phyloP scores from a whole-genome alignment of 192 early-diverging fungal species.

The Rhizophlyctis rosea region DNA sequence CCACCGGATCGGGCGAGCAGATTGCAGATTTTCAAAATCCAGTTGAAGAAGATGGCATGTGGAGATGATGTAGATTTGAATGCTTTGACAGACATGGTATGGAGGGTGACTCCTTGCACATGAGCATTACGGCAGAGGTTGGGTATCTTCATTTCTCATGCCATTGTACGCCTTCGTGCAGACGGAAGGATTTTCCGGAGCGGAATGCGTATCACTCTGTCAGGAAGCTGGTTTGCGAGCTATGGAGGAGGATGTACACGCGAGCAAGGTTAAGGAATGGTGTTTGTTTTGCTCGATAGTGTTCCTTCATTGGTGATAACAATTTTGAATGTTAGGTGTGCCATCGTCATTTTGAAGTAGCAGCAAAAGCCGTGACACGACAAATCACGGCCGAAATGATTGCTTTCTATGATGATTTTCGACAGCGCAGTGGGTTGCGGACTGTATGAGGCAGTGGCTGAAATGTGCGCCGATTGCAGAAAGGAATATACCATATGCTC shows the following conservation, averaged over 20 bases:
- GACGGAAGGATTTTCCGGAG: constrained; percentile 92
- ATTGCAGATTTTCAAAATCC: constrained; percentile 77
- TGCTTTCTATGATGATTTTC: constrained; percentile 79
- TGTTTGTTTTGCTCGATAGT: no score
- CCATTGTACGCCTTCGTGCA: constrained; percentile 17
- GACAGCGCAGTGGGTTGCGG: constrained; percentile 39
- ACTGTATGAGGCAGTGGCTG: constrained; percentile 37
- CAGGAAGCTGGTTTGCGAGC: constrained; percentile 92
- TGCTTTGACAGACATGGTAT: constrained; percentile 59
- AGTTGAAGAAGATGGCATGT: constrained; percentile 68
- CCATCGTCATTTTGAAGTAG: constrained; percentile 63
- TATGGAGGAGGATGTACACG: constrained; percentile 74
- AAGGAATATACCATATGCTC: no score
- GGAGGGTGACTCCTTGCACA: no score
- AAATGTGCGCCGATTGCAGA: no score
- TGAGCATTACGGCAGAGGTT: no score
- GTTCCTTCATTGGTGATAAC: no score
- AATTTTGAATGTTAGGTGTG: no score
- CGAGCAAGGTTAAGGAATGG: constrained; percentile 15
- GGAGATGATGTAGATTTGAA: constrained; percentile 65
- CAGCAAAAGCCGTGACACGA: constrained; percentile 56
- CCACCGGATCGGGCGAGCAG: constrained; percentile 80
- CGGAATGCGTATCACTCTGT: constrained; percentile 88
- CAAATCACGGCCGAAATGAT: constrained; percentile 91
- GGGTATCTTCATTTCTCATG: not conserved